Percentiles rank a stretch among this genome's conserved stretches.
These are phyloP conservation scores for Lasiosphaeria ovina DNA, from an alignment of 495 filamentous ascomycete genomes.

Conservation along the genomic window DNA sequence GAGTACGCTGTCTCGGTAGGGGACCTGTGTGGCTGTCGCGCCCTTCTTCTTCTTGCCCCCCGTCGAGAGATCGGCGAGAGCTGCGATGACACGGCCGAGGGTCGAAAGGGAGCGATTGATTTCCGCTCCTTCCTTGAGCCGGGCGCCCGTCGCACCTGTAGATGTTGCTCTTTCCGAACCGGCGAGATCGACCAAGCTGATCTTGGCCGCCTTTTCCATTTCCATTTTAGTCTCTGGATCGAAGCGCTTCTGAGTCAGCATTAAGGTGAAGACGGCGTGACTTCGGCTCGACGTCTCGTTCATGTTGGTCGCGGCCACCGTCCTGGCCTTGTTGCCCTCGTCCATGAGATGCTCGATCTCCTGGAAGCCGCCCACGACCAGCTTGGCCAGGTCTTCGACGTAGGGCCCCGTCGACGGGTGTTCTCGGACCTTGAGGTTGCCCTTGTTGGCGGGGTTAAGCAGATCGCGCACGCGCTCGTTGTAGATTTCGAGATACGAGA, in stretches of 20 bases:
- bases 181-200: conserved; percentile 95
- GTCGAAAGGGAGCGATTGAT: conserved; percentile 98
- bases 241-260: conserved; percentile 88
- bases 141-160: conserved; percentile 91
- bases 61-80: conserved; percentile 84
- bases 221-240: conserved; percentile 94
- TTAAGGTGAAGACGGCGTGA: conserved; percentile 97
- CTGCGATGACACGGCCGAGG: conserved; percentile 95
- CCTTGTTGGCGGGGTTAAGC: conserved; percentile 92
- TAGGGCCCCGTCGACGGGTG: conserved; percentile 97
- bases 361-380: conserved; percentile 93
- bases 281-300: conserved; percentile 98
- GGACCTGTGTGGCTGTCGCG: conserved; percentile 67
- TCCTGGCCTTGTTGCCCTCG: conserved; percentile 97
- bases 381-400: conserved; percentile 94
- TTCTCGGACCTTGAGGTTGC: conserved; percentile 94
- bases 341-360: conserved; percentile 99
- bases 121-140: conserved; percentile 96
- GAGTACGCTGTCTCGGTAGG: conserved; percentile 94
- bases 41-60: conserved; percentile 71
- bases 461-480: conserved; percentile 97
- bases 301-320: conserved; percentile 99
- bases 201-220: conserved; percentile 95
- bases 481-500: conserved; percentile 99
- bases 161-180: conserved; percentile 96